Conservation (phyloP, 306 rosid genomes). For the Vigna hirtella region DNA sequence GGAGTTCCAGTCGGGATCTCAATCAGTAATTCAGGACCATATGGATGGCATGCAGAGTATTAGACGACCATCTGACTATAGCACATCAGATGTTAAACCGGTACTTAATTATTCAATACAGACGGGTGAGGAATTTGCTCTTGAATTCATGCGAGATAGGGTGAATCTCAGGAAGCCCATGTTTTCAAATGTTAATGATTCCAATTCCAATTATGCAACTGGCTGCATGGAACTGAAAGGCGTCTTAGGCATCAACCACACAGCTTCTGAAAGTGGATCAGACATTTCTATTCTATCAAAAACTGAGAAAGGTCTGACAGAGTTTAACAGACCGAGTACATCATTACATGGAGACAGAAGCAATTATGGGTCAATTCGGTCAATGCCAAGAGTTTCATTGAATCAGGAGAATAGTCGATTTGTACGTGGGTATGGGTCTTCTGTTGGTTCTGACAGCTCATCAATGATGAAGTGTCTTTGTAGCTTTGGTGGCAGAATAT, state of each 20-base stretch:
- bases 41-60: slow-evolving; percentile 53
- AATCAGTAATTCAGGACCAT: slow-evolving; percentile 57
- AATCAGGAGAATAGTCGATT: slow-evolving; percentile 55
- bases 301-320: slow-evolving; percentile 57
- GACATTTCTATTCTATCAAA: slow-evolving; percentile 52
- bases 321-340: slow-evolving; percentile 56
- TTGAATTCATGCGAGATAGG: slow-evolving; percentile 84
- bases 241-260: slow-evolving; percentile 52
- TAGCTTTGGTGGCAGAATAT: slow-evolving; percentile 79
- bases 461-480: slow-evolving; percentile 69
- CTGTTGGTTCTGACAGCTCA: slow-evolving; percentile 58
- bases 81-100: slow-evolving; percentile 55
- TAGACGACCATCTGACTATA: slow-evolving; percentile 63
- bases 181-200: slow-evolving; percentile 55
- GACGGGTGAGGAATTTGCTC: slow-evolving; percentile 88
- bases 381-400: slow-evolving; percentile 55
- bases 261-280: slow-evolving; percentile 60
- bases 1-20: slow-evolving; percentile 58
- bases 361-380: slow-evolving; percentile 59
- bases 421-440: slow-evolving; percentile 51
- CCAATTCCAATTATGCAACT: slow-evolving; percentile 59
- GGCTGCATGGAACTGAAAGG: slow-evolving; percentile 56
- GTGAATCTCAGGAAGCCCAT: slow-evolving; percentile 61
- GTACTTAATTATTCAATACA: slow-evolving; percentile 77
- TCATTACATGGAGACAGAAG: slow-evolving; percentile 55